Evolutionary conservation across 192 early-diverging fungal species (phyloP).

Genomic region (Coemansia sp.): DNA sequence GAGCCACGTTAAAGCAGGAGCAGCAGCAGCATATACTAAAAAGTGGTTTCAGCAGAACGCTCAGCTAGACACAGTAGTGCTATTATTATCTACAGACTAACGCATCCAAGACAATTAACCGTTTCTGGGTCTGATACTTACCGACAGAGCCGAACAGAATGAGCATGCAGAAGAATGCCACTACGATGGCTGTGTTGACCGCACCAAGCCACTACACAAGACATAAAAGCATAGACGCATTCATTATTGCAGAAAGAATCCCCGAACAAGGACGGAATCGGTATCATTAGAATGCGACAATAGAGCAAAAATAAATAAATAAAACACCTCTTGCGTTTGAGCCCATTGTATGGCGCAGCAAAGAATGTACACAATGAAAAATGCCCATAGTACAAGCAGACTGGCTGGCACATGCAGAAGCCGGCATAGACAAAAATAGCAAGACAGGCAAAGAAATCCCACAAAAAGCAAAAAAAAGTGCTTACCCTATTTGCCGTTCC

Average conservation of each 20-base stretch:
- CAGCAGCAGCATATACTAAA: neutral
- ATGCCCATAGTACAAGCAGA: neutral
- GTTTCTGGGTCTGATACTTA: constrained; percentile 26
- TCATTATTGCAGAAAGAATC: neutral
- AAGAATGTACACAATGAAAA: neutral
- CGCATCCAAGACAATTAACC: neutral
- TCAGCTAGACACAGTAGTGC: neutral
- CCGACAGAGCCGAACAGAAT: constrained; percentile 47
- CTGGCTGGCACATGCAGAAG: neutral
- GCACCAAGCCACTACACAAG: constrained; percentile 51
- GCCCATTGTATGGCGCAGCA: constrained; percentile 4
- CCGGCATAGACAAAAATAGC: neutral
- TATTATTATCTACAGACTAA: neutral
- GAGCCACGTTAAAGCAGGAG: neutral
- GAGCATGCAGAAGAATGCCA: constrained; percentile 52
- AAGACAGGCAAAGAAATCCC: neutral
- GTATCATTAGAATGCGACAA: neutral
- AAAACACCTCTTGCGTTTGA: neutral
- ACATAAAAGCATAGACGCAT: neutral
- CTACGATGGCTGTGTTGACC: constrained; percentile 48
- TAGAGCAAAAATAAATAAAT: neutral
- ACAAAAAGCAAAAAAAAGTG: neutral
- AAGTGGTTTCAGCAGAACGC: constrained; percentile 11
- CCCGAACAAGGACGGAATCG: neutral
- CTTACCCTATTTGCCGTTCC: constrained; percentile 46